Evolutionary conservation across 306 rosid species (phyloP).

Genomic region (Ochetophila trinervis): DNA sequence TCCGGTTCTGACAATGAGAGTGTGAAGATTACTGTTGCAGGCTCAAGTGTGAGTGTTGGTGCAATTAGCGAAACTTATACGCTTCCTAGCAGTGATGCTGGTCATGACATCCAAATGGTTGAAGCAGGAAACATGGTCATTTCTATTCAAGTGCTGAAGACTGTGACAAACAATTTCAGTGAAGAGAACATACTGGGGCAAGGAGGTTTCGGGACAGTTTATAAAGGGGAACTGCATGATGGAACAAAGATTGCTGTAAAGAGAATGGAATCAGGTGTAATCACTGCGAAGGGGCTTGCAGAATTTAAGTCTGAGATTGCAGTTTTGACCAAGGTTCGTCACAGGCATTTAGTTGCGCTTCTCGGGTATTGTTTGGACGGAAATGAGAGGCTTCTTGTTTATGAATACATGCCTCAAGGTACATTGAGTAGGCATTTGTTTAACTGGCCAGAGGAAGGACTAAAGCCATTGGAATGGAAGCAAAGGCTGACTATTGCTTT

Average conservation of each 20-base stretch:
- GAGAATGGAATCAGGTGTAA: constrained; percentile 83
- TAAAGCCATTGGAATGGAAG: constrained; percentile 71
- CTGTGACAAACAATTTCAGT: constrained; percentile 70
- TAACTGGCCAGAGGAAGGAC: constrained; percentile 83
- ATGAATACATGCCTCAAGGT: constrained; percentile 94
- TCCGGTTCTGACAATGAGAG: constrained; percentile 82
- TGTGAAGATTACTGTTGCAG: constrained; percentile 87
- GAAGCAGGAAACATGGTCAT: constrained; percentile 94
- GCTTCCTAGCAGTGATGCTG: constrained; percentile 46
- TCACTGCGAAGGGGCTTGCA: constrained; percentile 62
- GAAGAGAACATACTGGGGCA: constrained; percentile 70
- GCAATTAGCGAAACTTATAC: constrained; percentile 59
- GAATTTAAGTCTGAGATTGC: constrained; percentile 89
- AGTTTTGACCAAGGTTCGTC: constrained; percentile 87
- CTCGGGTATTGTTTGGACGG: constrained; percentile 94
- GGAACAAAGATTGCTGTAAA: constrained; percentile 86
- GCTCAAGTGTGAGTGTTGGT: constrained; percentile 84
- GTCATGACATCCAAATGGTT: constrained; percentile 83
- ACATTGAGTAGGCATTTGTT: constrained; percentile 77
- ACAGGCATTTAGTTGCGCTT: constrained; percentile 84
- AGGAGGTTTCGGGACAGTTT: constrained; percentile 84
- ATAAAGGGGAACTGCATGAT: constrained; percentile 83
- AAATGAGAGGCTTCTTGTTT: constrained; percentile 80
- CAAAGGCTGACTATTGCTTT: constrained; percentile 70
- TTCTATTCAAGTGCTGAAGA: constrained; percentile 80